Evolutionary conservation across 495 filamentous ascomycete species (phyloP).

Genomic region (Talaromyces thailandensis): DNA sequence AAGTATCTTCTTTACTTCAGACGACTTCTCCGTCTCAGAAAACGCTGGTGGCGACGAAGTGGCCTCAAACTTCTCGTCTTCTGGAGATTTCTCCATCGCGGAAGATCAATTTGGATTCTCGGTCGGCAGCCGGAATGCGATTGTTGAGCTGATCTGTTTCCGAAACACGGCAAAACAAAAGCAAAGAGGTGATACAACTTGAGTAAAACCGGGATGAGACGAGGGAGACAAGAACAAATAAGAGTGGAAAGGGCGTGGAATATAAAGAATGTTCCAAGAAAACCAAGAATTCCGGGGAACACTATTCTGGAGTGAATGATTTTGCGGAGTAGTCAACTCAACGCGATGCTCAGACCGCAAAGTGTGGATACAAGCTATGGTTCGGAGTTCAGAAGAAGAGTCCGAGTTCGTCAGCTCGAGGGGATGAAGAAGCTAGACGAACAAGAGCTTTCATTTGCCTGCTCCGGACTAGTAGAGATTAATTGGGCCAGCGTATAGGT

Average conservation of each 20-base stretch:
- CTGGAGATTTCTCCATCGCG: neutral
- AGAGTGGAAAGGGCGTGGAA: neutral
- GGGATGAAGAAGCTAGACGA: neutral
- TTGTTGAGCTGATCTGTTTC: neutral
- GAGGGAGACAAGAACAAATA: too few relatives aligned
- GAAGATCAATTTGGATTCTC: neutral
- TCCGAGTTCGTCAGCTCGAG: neutral
- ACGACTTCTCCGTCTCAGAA: neutral
- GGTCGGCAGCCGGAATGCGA: neutral
- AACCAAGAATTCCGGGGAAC: slow-evolving; percentile 11
- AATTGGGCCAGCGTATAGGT: neutral
- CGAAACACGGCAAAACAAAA: neutral
- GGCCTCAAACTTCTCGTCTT: neutral
- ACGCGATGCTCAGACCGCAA: neutral
- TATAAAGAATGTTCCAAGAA: neutral
- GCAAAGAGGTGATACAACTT: neutral
- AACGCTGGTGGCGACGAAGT: neutral
- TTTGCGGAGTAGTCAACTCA: neutral
- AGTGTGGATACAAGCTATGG: neutral
- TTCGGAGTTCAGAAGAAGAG: neutral
- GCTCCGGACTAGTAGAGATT: neutral
- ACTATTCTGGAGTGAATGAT: slow-evolving; percentile 8
- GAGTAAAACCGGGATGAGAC: neutral
- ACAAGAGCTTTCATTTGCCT: neutral
- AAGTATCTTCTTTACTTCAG: slow-evolving; percentile 26